These are phyloP conservation scores for Annulohypoxylon bovei DNA, from an alignment of 495 filamentous ascomycete genomes.

Conservation along the genomic window DNA sequence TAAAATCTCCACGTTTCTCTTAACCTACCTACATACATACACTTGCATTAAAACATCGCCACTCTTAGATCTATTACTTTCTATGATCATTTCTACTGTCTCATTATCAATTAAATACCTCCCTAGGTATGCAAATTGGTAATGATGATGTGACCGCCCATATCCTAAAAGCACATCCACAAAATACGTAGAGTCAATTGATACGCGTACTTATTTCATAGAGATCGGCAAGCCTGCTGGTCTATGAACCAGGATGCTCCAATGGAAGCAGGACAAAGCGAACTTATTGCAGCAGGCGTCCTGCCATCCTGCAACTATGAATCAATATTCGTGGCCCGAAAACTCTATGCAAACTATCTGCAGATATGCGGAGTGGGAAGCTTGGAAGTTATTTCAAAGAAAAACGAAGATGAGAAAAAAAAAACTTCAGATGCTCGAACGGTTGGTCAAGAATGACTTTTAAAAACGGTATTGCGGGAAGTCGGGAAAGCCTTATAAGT, in stretches of 20 bases:
- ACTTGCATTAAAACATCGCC: no score
- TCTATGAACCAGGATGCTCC: conserved; percentile 24
- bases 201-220: conserved; percentile 40
- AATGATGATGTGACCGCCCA: conserved; percentile 21
- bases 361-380: conserved; percentile 27
- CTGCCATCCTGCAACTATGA: conserved; percentile 20
- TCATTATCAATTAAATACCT: not conserved
- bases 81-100: no score
- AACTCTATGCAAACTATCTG: conserved; percentile 22
- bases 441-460: conserved; percentile 14
- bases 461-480: conserved; percentile 12
- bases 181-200: conserved; percentile 17
- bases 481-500: conserved; percentile 11
- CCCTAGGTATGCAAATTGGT: not conserved
- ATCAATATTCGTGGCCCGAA: conserved; percentile 25
- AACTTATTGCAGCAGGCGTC: conserved; percentile 22
- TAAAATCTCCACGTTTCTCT: not conserved
- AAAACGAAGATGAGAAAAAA: not conserved
- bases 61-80: not conserved
- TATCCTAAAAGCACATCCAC: conserved; percentile 15
- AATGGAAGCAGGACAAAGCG: conserved; percentile 29
- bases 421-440: not conserved
- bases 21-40: not conserved
- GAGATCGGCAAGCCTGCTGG: conserved; percentile 35
- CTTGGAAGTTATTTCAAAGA: conserved; percentile 7